phyloP scores from a whole-genome alignment of 2,329 filamentous ascomycete genomes.

The Didymella keratinophila region DNA sequence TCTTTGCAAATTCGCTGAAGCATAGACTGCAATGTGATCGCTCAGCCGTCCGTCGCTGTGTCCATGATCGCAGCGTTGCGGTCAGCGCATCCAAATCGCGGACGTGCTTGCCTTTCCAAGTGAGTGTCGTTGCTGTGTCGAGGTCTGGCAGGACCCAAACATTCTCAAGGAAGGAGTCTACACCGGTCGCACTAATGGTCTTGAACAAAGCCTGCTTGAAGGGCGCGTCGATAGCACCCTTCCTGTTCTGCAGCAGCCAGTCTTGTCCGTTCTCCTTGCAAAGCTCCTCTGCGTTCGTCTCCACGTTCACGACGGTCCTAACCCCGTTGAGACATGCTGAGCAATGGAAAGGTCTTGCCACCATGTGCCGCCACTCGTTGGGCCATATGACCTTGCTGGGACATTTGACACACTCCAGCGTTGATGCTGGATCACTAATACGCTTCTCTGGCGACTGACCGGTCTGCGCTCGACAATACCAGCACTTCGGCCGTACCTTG shows the following conservation, averaged over 20 bases:
- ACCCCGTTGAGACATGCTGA: constrained; percentile 51
- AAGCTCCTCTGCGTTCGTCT: constrained; percentile 52
- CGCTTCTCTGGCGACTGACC: constrained; percentile 2
- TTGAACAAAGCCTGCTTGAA: constrained; percentile 55
- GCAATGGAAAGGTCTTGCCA: constrained; percentile 52
- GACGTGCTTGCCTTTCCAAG: constrained; percentile 53
- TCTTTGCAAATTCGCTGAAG: constrained; percentile 52
- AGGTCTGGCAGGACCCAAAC: constrained; percentile 50
- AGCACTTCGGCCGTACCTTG: constrained; percentile 59
- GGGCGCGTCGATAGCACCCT: constrained; percentile 45
- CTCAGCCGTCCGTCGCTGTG: constrained; percentile 51
- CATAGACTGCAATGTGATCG: constrained; percentile 57
- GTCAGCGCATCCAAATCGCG: constrained; percentile 53
- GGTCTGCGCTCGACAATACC: constrained; percentile 55
- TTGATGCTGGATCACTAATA: constrained; percentile 43
- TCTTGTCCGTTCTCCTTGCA: constrained; percentile 52
- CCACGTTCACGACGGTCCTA: constrained; percentile 49
- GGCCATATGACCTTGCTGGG: constrained; percentile 60
- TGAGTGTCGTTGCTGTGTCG: constrained; percentile 31
- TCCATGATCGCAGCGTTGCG: constrained; percentile 48
- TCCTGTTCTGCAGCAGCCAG: constrained; percentile 58
- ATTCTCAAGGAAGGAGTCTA: constrained; percentile 46
- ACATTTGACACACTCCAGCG: constrained; percentile 57
- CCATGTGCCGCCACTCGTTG: constrained; percentile 49
- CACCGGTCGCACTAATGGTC: constrained; percentile 34